A percentile compares a stretch with the other conserved stretches of the same genome.
Evolutionary conservation across 208 protist genomes (phyloP).

Genomic region (Trypanosoma platydactyli): DNA sequence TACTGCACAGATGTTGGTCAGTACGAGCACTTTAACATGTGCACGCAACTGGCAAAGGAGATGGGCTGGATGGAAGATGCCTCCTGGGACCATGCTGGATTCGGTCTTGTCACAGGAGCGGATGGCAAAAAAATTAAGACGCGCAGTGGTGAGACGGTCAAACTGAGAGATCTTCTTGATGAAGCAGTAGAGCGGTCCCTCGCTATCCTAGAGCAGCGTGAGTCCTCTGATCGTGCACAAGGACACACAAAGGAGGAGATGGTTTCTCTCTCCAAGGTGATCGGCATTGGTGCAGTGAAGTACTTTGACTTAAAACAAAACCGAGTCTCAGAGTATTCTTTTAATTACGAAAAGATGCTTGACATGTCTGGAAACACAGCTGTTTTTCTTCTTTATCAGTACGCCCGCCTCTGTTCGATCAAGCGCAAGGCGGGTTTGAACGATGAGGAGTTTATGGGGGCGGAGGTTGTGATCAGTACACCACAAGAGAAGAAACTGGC

Average conservation of each 20-base stretch:
- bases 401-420: constrained; percentile 96
- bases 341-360: constrained; percentile 97
- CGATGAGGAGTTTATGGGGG: constrained; percentile 50
- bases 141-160: constrained; percentile 93
- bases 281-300: constrained; percentile 96
- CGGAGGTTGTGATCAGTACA: constrained; percentile 71
- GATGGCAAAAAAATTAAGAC: constrained; percentile 97
- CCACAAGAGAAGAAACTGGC: constrained; percentile 87
- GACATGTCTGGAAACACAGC: constrained; percentile 96
- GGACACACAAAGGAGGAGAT: constrained; percentile 86
- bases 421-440: constrained; percentile 82
- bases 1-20: constrained; percentile 97
- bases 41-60: constrained; percentile 84
- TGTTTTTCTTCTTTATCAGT: constrained; percentile 97
- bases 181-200: constrained; percentile 90
- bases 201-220: constrained; percentile 81
- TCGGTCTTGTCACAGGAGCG: constrained; percentile 91
- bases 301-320: constrained; percentile 97
- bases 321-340: constrained; percentile 94
- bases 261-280: constrained; percentile 75
- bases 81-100: constrained; percentile 93
- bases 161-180: constrained; percentile 95
- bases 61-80: constrained; percentile 86
- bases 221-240: constrained; percentile 71
- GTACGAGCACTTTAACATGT: constrained; percentile 93